Conservation (phyloP, 2,329 filamentous ascomycete species). For the Parafenestella ontariensis region DNA sequence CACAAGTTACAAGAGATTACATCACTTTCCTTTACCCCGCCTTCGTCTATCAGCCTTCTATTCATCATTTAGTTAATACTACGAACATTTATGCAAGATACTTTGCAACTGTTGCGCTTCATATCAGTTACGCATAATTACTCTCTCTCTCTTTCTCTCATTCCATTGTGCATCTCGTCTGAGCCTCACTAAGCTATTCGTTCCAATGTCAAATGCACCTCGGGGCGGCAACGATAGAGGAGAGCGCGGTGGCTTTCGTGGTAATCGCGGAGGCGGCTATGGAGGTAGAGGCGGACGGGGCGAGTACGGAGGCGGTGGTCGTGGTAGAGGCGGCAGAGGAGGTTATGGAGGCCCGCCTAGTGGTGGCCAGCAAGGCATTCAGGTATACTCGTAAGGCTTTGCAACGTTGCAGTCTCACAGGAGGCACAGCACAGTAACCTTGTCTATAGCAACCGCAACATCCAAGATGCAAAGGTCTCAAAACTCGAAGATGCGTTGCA, state of each 20-base stretch:
- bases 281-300: slow-evolving; percentile 5
- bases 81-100: too few species aligned
- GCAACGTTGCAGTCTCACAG: not conserved
- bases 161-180: too few species aligned
- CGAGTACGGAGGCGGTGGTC: slow-evolving; percentile 11
- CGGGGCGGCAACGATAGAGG: not conserved
- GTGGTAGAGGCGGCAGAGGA: slow-evolving; percentile 7
- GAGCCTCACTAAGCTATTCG: too few species aligned
- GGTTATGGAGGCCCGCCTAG: slow-evolving; percentile 7
- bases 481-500: slow-evolving; percentile 19
- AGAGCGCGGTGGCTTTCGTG: too few species aligned
- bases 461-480: slow-evolving; percentile 11
- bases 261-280: not conserved
- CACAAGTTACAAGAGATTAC: too few species aligned
- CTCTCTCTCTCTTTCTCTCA: too few species aligned
- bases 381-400: slow-evolving; percentile 16
- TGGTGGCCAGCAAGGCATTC: slow-evolving; percentile 10
- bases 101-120: too few species aligned
- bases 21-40: too few species aligned
- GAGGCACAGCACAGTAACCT: not conserved
- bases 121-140: too few species aligned
- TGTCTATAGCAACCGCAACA: slow-evolving; percentile 11
- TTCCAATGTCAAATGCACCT: too few species aligned
- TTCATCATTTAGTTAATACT: too few species aligned
- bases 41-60: too few species aligned